These are phyloP conservation scores for Hippophae tibetana DNA, from an alignment of 306 rosid genomes.

Conservation along the genomic window DNA sequence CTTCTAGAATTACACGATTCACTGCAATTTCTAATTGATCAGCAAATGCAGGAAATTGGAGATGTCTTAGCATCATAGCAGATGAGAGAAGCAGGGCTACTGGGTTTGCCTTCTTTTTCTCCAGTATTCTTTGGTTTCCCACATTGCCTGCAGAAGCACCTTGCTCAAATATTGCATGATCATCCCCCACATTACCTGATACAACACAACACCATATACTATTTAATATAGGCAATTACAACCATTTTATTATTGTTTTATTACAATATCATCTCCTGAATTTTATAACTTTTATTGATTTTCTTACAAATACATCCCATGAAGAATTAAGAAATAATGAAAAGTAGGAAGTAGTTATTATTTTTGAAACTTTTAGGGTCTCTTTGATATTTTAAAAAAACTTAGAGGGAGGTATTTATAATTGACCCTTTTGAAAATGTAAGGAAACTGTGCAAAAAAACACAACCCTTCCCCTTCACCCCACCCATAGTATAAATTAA, in stretches of 20 bases:
- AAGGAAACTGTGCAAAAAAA: too few relatives aligned
- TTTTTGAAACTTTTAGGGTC: too few relatives aligned
- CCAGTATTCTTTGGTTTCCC: slow-evolving; percentile 43
- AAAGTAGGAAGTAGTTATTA: too few relatives aligned
- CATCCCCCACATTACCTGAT: slow-evolving; percentile 84
- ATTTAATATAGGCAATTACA: background rate
- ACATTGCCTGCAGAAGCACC: slow-evolving; percentile 92
- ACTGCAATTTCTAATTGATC: slow-evolving; percentile 72
- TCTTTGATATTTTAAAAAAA: too few relatives aligned
- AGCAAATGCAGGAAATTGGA: slow-evolving; percentile 71
- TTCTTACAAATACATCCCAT: too few relatives aligned
- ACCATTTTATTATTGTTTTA: background rate
- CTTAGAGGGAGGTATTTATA: too few relatives aligned
- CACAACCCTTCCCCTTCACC: too few relatives aligned
- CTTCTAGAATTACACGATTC: slow-evolving; percentile 43
- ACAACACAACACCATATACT: slow-evolving; percentile 3
- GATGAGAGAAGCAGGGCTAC: slow-evolving; percentile 79
- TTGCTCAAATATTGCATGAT: slow-evolving; percentile 73
- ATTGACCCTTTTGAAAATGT: too few relatives aligned
- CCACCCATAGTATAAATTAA: too few relatives aligned
- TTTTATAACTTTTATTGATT: too few relatives aligned
- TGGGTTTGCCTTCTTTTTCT: slow-evolving; percentile 63
- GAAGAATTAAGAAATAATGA: too few relatives aligned
- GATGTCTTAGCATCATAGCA: slow-evolving; percentile 89
- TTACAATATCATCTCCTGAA: background rate